A percentile compares a stretch with the other conserved stretches of the same genome.
Evolutionary conservation across 2,329 filamentous ascomycete genomes (phyloP).

Genomic region (Colletotrichum camelliae): DNA sequence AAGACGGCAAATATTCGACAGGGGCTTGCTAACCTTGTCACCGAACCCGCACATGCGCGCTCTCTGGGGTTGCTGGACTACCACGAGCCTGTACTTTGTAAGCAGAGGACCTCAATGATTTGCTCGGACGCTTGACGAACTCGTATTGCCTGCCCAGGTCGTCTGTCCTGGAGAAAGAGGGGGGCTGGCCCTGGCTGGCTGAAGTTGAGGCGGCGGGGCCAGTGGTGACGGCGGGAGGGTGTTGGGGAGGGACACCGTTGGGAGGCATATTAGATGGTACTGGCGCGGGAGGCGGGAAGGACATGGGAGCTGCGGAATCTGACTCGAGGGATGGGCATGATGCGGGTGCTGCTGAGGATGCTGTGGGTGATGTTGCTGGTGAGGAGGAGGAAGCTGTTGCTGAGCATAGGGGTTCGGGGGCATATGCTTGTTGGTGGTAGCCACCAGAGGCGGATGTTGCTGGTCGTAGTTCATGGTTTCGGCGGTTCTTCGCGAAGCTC

Average conservation of each 20-base stretch:
- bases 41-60: conserved; percentile 99
- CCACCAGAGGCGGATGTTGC: conserved; percentile 6
- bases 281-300: conserved; percentile 8
- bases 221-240: background rate
- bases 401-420: background rate
- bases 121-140: background rate
- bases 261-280: conserved; percentile 15
- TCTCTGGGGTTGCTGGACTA: conserved; percentile 89
- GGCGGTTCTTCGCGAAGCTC: background rate
- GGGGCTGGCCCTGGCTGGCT: background rate
- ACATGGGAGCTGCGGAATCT: conserved; percentile 17
- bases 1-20: background rate
- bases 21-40: conserved; percentile 74
- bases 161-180: conserved; percentile 1
- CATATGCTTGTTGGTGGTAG: conserved; percentile 17
- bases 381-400: background rate
- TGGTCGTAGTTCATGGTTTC: conserved; percentile 23
- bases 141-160: conserved; percentile 7
- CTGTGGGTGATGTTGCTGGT: background rate
- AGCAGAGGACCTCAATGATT: background rate
- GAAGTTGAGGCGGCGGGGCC: background rate
- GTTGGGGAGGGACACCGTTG: conserved; percentile 11
- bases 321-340: conserved; percentile 12
- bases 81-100: conserved; percentile 63
- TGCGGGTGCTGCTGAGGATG: background rate